A percentile compares a stretch with the other conserved stretches of the same genome.
These are phyloP conservation scores for Xylaria sp. DNA, from an alignment of 2,329 filamentous ascomycete species.

Conservation along the genomic window DNA sequence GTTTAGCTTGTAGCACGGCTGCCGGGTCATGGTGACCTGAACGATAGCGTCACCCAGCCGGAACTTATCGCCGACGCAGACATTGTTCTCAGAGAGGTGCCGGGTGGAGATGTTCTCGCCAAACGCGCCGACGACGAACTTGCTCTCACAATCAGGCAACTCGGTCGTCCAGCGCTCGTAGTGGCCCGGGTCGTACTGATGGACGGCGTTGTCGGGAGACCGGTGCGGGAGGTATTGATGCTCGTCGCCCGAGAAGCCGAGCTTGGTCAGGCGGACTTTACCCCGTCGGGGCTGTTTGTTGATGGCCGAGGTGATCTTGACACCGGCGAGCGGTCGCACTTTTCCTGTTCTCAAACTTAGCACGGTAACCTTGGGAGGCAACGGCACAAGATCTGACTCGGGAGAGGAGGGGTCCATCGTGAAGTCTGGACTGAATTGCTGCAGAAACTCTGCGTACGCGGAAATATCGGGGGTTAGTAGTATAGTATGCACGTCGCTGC, in stretches of 20 bases:
- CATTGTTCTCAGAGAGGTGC: slow-evolving; percentile 68
- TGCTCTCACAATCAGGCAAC: slow-evolving; percentile 60
- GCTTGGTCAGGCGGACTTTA: slow-evolving; percentile 57
- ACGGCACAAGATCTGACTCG: slow-evolving; percentile 43
- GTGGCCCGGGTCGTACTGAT: slow-evolving; percentile 68
- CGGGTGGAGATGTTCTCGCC: slow-evolving; percentile 71
- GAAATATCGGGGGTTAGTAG: not conserved
- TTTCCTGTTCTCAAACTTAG: slow-evolving; percentile 67
- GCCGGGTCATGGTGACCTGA: slow-evolving; percentile 70
- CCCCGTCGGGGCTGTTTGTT: slow-evolving; percentile 61
- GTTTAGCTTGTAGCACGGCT: slow-evolving; percentile 75
- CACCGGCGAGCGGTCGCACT: slow-evolving; percentile 63
- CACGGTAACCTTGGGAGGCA: slow-evolving; percentile 58
- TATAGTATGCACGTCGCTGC: not conserved
- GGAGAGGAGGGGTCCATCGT: slow-evolving; percentile 40
- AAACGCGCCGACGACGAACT: slow-evolving; percentile 69
- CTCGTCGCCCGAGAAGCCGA: slow-evolving; percentile 69
- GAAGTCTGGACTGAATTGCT: not conserved
- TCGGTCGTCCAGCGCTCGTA: slow-evolving; percentile 66
- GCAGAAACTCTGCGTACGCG: not conserved
- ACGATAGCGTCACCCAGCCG: slow-evolving; percentile 62
- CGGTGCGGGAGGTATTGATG: slow-evolving; percentile 69
- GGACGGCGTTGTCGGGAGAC: slow-evolving; percentile 70
- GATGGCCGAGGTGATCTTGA: slow-evolving; percentile 66
- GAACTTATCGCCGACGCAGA: slow-evolving; percentile 73